Evolutionary conservation across 495 filamentous ascomycete species (phyloP).

Genomic region (Platismatia glauca): DNA sequence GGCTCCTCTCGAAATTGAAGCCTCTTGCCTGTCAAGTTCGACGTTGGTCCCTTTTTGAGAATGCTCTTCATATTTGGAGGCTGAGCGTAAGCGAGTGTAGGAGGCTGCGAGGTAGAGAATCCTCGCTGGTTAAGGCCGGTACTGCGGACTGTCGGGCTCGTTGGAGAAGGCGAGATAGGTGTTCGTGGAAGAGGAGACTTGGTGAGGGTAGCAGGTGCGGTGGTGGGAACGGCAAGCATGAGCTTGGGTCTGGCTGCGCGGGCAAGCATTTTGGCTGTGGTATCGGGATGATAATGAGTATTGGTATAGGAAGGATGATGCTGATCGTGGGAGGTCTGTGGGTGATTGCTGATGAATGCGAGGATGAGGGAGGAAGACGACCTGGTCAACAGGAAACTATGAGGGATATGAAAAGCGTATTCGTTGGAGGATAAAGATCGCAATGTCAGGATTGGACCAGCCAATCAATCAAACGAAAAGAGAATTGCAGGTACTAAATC

Average conservation of each 20-base stretch:
- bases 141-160: conserved; percentile 35
- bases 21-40: conserved; percentile 30
- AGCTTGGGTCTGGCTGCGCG: conserved; percentile 39
- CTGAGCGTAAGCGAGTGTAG: conserved; percentile 37
- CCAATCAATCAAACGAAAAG: conserved; percentile 13
- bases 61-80: conserved; percentile 44
- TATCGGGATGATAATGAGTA: background rate
- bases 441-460: conserved; percentile 19
- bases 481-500: conserved; percentile 1
- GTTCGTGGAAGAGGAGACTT: conserved; percentile 42
- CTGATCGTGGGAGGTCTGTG: background rate
- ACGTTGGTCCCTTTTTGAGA: conserved; percentile 36
- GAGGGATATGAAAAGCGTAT: background rate
- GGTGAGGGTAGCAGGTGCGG: conserved; percentile 31
- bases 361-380: background rate
- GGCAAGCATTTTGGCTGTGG: conserved; percentile 32
- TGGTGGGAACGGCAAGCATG: conserved; percentile 37
- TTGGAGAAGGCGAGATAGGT: conserved; percentile 37
- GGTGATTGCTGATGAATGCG: background rate
- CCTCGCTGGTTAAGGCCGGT: conserved; percentile 32
- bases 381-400: conserved; percentile 15
- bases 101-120: conserved; percentile 33
- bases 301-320: too few relatives aligned
- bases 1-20: conserved; percentile 42
- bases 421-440: background rate